A percentile compares a stretch with the other conserved stretches of the same genome.
Conservation (phyloP, 768 basidiomycete genomes). For the Rhizopogon roseolus region DNA sequence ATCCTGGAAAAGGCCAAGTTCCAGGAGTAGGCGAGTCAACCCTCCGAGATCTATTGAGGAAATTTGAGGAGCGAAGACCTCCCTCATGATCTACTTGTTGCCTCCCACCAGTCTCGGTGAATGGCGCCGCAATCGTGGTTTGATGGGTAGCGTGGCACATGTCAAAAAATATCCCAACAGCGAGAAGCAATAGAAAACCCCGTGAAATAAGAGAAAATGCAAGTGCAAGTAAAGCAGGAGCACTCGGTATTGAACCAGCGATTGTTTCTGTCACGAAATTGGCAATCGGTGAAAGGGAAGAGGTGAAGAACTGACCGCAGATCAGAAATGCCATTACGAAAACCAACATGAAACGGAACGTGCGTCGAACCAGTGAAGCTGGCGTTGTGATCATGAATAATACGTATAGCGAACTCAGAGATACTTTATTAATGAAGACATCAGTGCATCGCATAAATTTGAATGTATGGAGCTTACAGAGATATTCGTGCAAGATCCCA, state of each 20-base stretch:
- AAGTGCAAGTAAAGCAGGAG: constrained; percentile 20
- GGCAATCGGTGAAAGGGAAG: background rate
- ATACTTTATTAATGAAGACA: constrained; percentile 14
- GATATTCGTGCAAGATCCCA: constrained; percentile 13
- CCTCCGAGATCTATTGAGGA: constrained; percentile 8
- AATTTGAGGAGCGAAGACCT: background rate
- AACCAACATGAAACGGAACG: constrained; percentile 11
- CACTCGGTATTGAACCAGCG: constrained; percentile 18
- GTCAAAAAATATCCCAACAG: constrained; percentile 5
- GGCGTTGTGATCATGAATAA: constrained; percentile 9
- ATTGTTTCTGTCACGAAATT: constrained; percentile 15
- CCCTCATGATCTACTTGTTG: background rate
- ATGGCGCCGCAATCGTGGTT: background rate
- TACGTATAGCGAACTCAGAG: constrained; percentile 17
- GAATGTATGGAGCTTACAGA: constrained; percentile 11
- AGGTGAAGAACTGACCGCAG: constrained; percentile 19
- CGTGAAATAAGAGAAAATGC: constrained; percentile 20
- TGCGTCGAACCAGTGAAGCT: constrained; percentile 1
- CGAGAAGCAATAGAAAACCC: constrained; percentile 13
- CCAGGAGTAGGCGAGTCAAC: constrained; percentile 25
- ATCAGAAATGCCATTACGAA: constrained; percentile 16
- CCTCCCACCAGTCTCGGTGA: constrained; percentile 10
- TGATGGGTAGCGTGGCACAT: background rate
- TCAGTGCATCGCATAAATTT: background rate
- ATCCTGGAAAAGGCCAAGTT: constrained; percentile 29